Evolutionary conservation across 345 rosid genomes (phyloP).

Genomic region (Barbarea vulgaris): DNA sequence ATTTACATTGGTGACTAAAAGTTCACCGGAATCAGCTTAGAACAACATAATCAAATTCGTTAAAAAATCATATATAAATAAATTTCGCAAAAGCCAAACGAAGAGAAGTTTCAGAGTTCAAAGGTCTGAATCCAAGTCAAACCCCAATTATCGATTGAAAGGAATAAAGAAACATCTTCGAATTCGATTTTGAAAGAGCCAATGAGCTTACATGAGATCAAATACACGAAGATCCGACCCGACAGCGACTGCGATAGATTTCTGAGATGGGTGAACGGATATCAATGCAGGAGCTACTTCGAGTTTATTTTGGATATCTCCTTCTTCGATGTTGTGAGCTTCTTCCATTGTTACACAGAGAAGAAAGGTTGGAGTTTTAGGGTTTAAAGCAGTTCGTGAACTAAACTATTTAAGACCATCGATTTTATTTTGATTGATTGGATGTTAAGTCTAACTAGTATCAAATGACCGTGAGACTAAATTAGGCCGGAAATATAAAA

Average conservation of each 20-base stretch:
- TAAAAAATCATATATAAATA: not conserved
- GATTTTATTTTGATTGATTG: constrained; percentile 20
- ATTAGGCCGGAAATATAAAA: not conserved
- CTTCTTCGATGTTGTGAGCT: constrained; percentile 54
- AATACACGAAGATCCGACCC: constrained; percentile 87
- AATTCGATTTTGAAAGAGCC: not conserved
- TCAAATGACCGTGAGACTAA: not conserved
- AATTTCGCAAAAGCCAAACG: not conserved
- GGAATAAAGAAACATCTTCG: not conserved
- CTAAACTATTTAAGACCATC: too few species aligned
- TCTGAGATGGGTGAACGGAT: constrained; percentile 68
- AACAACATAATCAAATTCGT: not conserved
- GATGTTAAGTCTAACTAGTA: not conserved
- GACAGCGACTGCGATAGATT: constrained; percentile 70
- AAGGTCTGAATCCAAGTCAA: not conserved
- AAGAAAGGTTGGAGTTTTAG: constrained; percentile 17
- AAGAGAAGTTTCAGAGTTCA: not conserved
- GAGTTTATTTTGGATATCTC: constrained; percentile 50
- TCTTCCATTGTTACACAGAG: constrained; percentile 48
- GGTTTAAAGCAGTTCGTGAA: constrained; percentile 36
- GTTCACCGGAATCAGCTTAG: not conserved
- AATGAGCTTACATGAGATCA: constrained; percentile 60
- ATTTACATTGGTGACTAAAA: not conserved
- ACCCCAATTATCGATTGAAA: not conserved
- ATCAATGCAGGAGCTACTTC: constrained; percentile 87